Evolutionary conservation across 441 rosid species (phyloP).

Genomic region (Corymbia citriodora): DNA sequence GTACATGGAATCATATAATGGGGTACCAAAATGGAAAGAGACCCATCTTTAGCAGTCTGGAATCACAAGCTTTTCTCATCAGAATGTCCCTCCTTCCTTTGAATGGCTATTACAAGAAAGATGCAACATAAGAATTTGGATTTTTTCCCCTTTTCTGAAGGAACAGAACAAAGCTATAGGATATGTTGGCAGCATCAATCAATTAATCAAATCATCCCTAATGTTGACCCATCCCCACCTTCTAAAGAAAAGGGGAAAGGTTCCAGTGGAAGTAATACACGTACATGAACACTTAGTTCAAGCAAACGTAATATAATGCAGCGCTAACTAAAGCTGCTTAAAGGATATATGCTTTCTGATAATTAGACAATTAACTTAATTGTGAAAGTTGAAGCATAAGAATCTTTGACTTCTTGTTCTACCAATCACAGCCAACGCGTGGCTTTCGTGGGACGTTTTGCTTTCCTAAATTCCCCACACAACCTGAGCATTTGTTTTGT

Average conservation of each 20-base stretch:
- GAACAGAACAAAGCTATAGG: background rate
- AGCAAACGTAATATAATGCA: background rate
- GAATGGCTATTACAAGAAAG: background rate
- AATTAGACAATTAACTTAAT: background rate
- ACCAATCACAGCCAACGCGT: background rate
- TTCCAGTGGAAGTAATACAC: background rate
- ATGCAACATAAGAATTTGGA: background rate
- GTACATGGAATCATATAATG: background rate
- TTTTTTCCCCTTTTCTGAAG: background rate
- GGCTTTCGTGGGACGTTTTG: background rate
- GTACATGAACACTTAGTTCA: background rate
- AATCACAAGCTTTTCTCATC: background rate
- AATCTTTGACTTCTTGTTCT: background rate
- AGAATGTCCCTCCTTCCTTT: background rate
- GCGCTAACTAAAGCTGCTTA: background rate
- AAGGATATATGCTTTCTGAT: background rate
- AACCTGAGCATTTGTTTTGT: background rate
- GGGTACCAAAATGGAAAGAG: background rate
- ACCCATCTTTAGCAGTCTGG: background rate
- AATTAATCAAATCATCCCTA: background rate
- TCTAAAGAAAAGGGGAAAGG: background rate
- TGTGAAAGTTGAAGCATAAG: background rate
- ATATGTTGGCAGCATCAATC: background rate
- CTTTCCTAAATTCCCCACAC: background rate
- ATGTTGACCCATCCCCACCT: background rate